A percentile compares a stretch with the other conserved stretches of the same genome.
These are phyloP conservation scores for Entomortierella parvispora DNA, from an alignment of 192 early-diverging fungal species.

Conservation along the genomic window DNA sequence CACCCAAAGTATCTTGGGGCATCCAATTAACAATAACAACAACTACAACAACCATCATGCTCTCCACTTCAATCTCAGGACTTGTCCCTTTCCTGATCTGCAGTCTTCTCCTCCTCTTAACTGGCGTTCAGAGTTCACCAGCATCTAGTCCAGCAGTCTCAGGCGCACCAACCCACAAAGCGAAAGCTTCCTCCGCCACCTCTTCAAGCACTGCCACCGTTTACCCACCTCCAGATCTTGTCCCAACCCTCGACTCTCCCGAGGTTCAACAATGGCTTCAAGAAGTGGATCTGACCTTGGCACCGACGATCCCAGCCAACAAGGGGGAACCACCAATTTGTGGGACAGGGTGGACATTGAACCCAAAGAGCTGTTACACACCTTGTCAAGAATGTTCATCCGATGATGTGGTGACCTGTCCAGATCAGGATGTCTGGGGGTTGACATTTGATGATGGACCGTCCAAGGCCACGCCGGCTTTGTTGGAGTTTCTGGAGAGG, in stretches of 20 bases:
- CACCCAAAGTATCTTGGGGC: too few species aligned
- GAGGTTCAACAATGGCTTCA: slow-evolving; percentile 38
- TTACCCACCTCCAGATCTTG: neutral
- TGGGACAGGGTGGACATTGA: neutral
- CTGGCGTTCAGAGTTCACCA: too few species aligned
- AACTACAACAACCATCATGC: too few species aligned
- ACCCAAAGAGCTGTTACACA: slow-evolving; percentile 43
- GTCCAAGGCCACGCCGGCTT: slow-evolving; percentile 53
- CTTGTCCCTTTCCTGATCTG: too few species aligned
- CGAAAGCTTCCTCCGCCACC: too few species aligned
- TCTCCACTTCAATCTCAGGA: too few species aligned
- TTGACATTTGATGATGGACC: slow-evolving; percentile 78
- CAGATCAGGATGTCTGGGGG: slow-evolving; percentile 57
- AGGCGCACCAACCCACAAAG: too few species aligned
- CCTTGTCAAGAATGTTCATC: slow-evolving; percentile 53
- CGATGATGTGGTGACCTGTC: slow-evolving; percentile 56
- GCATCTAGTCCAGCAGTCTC: too few species aligned
- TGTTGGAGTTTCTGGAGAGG: slow-evolving; percentile 57
- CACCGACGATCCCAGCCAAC: slow-evolving; percentile 16
- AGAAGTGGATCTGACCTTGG: slow-evolving; percentile 21
- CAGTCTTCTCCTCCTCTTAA: too few species aligned
- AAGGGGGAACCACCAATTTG: slow-evolving; percentile 16
- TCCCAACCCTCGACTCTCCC: slow-evolving; percentile 4
- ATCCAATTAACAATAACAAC: too few species aligned
- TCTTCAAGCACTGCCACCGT: too few species aligned